phyloP scores from a whole-genome alignment of 2,329 filamentous ascomycete species.

The Fusarium mundagurra region DNA sequence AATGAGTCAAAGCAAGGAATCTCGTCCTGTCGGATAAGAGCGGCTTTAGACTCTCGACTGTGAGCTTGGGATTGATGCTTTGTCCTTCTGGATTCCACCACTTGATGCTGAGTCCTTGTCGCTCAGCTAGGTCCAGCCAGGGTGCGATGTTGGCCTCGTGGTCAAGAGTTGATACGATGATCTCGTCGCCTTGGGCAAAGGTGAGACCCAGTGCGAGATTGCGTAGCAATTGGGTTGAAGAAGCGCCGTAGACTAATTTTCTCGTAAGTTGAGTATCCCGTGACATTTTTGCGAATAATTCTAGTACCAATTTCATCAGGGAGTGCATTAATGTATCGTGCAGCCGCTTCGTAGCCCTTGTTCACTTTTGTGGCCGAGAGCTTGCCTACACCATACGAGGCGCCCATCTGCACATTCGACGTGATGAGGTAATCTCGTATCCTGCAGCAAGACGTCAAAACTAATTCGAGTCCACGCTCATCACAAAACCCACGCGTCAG shows the following conservation, averaged over 20 bases:
- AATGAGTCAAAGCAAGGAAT: slow-evolving; percentile 78
- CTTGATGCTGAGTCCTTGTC: slow-evolving; percentile 57
- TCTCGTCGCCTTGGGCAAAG: slow-evolving; percentile 68
- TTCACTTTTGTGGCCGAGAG: slow-evolving; percentile 59
- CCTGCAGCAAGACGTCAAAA: neutral
- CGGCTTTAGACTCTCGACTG: slow-evolving; percentile 62
- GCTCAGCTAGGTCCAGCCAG: slow-evolving; percentile 75
- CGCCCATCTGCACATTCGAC: slow-evolving; percentile 80
- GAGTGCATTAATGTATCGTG: slow-evolving; percentile 75
- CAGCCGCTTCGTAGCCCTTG: slow-evolving; percentile 70
- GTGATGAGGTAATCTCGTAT: slow-evolving; percentile 72
- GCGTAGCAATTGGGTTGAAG: slow-evolving; percentile 79
- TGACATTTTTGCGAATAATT: fast-evolving
- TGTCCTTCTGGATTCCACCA: slow-evolving; percentile 7
- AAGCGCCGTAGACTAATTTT: slow-evolving; percentile 64
- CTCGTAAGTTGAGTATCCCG: neutral
- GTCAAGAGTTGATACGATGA: slow-evolving; percentile 77
- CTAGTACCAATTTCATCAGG: slow-evolving; percentile 69
- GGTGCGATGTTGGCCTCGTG: slow-evolving; percentile 82
- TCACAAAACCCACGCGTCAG: slow-evolving; percentile 3
- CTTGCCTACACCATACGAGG: slow-evolving; percentile 70
- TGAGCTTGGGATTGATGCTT: slow-evolving; percentile 63
- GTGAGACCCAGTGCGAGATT: slow-evolving; percentile 70
- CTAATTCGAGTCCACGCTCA: no score
- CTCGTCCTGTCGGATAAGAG: slow-evolving; percentile 72